phyloP scores from a whole-genome alignment of 176 grass and related monocot genomes.

The Cocos nucifera region DNA sequence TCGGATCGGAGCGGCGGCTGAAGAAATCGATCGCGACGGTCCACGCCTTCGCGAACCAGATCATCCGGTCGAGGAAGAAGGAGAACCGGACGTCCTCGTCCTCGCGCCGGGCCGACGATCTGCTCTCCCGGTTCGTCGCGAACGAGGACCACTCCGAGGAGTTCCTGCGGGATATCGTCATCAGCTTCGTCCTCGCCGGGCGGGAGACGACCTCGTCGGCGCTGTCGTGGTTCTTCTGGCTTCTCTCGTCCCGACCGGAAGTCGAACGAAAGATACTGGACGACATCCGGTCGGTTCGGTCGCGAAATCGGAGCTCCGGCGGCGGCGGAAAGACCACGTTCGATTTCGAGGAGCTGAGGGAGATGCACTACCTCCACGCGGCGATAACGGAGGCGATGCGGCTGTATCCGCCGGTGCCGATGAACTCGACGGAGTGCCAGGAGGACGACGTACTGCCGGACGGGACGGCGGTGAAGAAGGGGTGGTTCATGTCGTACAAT shows the following conservation, averaged over 20 bases:
- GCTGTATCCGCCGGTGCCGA: neutral
- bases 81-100: neutral
- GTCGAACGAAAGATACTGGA: conserved; percentile 1
- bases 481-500: conserved; percentile 7
- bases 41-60: neutral
- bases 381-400: neutral
- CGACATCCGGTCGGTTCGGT: neutral
- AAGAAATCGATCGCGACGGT: neutral
- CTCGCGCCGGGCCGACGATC: neutral
- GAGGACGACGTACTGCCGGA: conserved; percentile 7
- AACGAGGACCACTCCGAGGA: neutral
- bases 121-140: neutral
- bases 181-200: neutral
- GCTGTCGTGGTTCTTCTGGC: neutral
- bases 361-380: conserved; percentile 16
- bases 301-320: neutral
- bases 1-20: neutral
- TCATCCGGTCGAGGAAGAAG: neutral
- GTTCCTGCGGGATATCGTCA: neutral
- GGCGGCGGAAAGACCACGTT: neutral
- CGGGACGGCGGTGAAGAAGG: conserved; percentile 7
- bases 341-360: conserved; percentile 1
- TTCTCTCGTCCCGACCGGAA: neutral
- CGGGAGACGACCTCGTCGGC: neutral
- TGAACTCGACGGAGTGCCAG: neutral